Conservation (phyloP, 176 grass and related monocot species). For the Ensete glaucum region DNA sequence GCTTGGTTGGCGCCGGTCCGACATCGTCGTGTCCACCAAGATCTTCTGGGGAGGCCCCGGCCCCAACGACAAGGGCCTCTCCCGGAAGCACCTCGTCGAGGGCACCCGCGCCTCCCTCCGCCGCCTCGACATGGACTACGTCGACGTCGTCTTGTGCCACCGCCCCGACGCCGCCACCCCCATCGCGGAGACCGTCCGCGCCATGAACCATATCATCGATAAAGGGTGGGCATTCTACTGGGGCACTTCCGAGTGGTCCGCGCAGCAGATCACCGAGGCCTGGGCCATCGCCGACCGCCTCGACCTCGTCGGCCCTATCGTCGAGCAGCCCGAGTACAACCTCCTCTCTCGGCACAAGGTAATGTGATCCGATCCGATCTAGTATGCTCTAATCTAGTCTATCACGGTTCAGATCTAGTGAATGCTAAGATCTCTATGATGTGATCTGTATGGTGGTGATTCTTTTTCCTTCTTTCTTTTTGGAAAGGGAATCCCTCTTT, state of each 20-base stretch:
- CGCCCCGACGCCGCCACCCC: slow-evolving; percentile 74
- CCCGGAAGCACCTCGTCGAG: slow-evolving; percentile 88
- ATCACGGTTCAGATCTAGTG: slow-evolving; percentile 6
- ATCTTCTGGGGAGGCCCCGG: slow-evolving; percentile 94
- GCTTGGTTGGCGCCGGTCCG: slow-evolving; percentile 84
- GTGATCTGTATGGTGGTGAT: background rate
- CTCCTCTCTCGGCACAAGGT: slow-evolving; percentile 96
- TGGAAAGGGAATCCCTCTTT: background rate
- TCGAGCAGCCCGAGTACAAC: slow-evolving; percentile 96
- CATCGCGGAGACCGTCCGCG: slow-evolving; percentile 82
- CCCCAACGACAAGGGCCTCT: slow-evolving; percentile 97
- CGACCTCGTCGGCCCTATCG: slow-evolving; percentile 83
- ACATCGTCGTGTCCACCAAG: slow-evolving; percentile 97
- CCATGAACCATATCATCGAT: slow-evolving; percentile 95
- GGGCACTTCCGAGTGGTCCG: slow-evolving; percentile 89
- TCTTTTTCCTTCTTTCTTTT: background rate
- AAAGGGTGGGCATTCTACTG: slow-evolving; percentile 91
- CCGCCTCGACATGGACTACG: slow-evolving; percentile 86
- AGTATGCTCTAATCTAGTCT: background rate
- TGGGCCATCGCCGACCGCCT: slow-evolving; percentile 65
- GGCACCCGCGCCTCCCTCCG: slow-evolving; percentile 56
- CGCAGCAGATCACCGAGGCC: slow-evolving; percentile 89
- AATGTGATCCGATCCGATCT: background rate
- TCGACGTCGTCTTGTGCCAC: slow-evolving; percentile 79
- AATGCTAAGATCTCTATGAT: background rate